Percentiles rank a stretch among this genome's conserved stretches.
phyloP scores from a whole-genome alignment of 768 basidiomycete species.

The Macrolepiota albuminosa region DNA sequence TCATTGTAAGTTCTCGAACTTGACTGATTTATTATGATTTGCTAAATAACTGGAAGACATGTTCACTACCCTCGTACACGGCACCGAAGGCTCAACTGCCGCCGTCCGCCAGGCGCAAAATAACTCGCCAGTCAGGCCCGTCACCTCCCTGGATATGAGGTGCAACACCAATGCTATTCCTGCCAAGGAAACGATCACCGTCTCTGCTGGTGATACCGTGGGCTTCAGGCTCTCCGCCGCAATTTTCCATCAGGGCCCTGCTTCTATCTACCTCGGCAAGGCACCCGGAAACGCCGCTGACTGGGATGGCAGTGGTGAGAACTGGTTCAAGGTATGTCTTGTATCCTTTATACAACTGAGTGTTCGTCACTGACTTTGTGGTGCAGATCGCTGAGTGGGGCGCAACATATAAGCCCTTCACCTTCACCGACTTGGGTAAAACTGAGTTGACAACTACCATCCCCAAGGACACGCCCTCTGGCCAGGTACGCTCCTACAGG shows the following conservation, averaged over 20 bases:
- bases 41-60: slow-evolving; percentile 21
- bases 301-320: slow-evolving; percentile 35
- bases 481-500: slow-evolving; percentile 21
- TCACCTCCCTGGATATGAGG: slow-evolving; percentile 31
- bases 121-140: slow-evolving; percentile 38
- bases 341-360: slow-evolving; percentile 11
- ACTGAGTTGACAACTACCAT: slow-evolving; percentile 28
- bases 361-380: slow-evolving; percentile 13
- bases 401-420: slow-evolving; percentile 24
- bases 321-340: slow-evolving; percentile 34
- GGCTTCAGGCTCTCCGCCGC: slow-evolving; percentile 31
- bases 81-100: slow-evolving; percentile 17
- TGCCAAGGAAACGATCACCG: slow-evolving; percentile 27
- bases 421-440: slow-evolving; percentile 22
- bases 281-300: slow-evolving; percentile 31
- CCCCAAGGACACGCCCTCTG: slow-evolving; percentile 30
- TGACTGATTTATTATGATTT: not conserved
- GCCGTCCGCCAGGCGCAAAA: slow-evolving; percentile 33
- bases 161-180: slow-evolving; percentile 36
- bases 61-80: slow-evolving; percentile 24
- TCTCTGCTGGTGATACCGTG: slow-evolving; percentile 31
- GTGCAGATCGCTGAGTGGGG: slow-evolving; percentile 28
- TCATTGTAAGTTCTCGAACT: slow-evolving; percentile 22
- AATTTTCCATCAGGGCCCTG: slow-evolving; percentile 35
- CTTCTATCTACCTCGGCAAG: slow-evolving; percentile 36